Evolutionary conservation across 2,329 filamentous ascomycete species (phyloP), one percentile per base, ranked within the genome.

Genomic region (Claviceps sp.): DNA sequence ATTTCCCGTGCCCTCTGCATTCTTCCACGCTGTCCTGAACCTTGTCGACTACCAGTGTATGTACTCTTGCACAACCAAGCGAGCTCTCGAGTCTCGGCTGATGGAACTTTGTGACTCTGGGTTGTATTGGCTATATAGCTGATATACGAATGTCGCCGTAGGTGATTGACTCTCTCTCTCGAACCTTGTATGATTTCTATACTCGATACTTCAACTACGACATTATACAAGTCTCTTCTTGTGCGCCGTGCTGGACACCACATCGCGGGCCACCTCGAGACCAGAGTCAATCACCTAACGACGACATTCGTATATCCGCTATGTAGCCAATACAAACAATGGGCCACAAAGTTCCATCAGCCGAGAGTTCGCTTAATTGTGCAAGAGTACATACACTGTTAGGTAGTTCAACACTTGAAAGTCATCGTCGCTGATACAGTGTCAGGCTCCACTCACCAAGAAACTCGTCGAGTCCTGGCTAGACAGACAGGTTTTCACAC

Each of bases 311-410:
- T 34, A 34, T 34, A 34, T 11, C 30, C 11, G 30, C 30, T 11
- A 52, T 46, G 30, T 20, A 48, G 30, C 30, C 4, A 36, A n/a
- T 26, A 40, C 36, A 43, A 14, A 49, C 37, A 34, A 49, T 18
- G 7, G 20, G 26, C 34, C 47, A 53, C 52, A 44, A 34, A 22
- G 48, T 44, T 47, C 45, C 52, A 47, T 44, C 46, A 50, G 52
- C 50, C 52, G 49, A 52, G 49, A 47, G 26, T 49, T 57, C 55
- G 55, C 55, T 57, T 56, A 57, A 24, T 46, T 52, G 44, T 38
- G 47, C 41, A 34, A 24, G 52, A 50, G 45, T 38, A 46, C 48
- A 3, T 20, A 20, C 53, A 37, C 42, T 38, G 41, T 40, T 40
- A 42, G 20, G 20, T 22, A 22, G 18, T 41, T 6, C 41, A 43